Percentiles rank a stretch among this genome's conserved stretches.
Evolutionary conservation across 768 basidiomycete species (phyloP).

Genomic region (Mycena floridula): DNA sequence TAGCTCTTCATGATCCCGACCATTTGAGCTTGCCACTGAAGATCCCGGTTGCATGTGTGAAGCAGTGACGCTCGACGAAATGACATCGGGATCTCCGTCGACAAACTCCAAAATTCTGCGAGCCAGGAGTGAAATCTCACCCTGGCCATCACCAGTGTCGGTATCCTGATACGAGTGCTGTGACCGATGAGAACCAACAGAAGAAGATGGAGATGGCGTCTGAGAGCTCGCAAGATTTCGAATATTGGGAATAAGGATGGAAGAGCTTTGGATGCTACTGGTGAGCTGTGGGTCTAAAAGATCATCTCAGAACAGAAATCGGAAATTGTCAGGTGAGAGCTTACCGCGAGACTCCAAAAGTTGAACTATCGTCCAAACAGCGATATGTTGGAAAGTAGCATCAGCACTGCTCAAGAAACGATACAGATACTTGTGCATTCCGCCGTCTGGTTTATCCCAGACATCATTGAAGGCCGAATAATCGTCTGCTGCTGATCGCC

Average conservation of each 20-base stretch:
- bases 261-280: constrained; percentile 84
- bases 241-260: constrained; percentile 78
- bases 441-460: constrained; percentile 97
- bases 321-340: constrained; percentile 8
- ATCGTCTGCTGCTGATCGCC: constrained; percentile 72
- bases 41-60: constrained; percentile 69
- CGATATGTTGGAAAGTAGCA: constrained; percentile 98
- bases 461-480: constrained; percentile 97
- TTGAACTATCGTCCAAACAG: constrained; percentile 99
- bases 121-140: constrained; percentile 84
- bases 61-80: constrained; percentile 54
- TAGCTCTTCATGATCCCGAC: constrained; percentile 73
- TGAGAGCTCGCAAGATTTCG: constrained; percentile 73
- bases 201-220: constrained; percentile 64
- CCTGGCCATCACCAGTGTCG: constrained; percentile 81
- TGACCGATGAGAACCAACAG: constrained; percentile 67
- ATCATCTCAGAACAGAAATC: constrained; percentile 1
- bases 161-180: constrained; percentile 80
- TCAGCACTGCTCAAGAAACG: constrained; percentile 91
- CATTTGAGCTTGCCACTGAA: constrained; percentile 55
- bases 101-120: constrained; percentile 84
- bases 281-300: constrained; percentile 76
- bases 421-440: constrained; percentile 91
- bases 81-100: constrained; percentile 64
- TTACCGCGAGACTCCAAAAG: constrained; percentile 91